Evolutionary conservation across 192 early-diverging fungal genomes (phyloP), one percentile per base, ranked within the genome.

Genomic region (Jimgerdemannia flammicorona): DNA sequence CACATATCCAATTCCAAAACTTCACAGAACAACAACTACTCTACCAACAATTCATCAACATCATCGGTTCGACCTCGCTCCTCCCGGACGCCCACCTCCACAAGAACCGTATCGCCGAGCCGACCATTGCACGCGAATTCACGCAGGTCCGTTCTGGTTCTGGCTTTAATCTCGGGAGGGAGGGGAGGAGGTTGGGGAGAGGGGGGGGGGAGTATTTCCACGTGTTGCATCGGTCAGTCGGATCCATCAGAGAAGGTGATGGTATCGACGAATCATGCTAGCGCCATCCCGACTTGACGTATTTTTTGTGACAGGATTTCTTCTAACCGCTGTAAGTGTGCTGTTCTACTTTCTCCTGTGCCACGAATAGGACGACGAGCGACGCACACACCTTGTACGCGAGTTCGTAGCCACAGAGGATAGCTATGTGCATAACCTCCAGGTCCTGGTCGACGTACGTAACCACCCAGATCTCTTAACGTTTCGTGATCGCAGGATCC

Each of bases 381-480:
- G 49, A 59, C 6, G 49, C 8, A 14, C 49, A 14, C 49, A 59
- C 49, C 49, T 59, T 14, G 49, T 59, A 14, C 6, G 49, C 72
- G 90, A 91, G 75, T 83, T 91, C 76, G 86, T 88, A 44, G 71
- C 76, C 3, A 91, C 88, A 7, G 90, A 91, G 75, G 79, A 85
- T 70, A 88, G 87, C 72, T 91, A 91, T 73, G 86, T 91, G 18
- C 81, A 90, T 43, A 86, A 84, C 67, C 72, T 91, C 67, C 77
- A 83, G n/a, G 84, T 84, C 54, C 71, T 89, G 3, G 83, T 88
- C 18, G 79, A 84, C 72, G 78, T 68, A 68, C 9, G 67, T 68
- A 68, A 29, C 29, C 29, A 29, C 29, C 29, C 29, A 29, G 29
- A 29, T 29, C 29, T 29, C 29, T 29, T 29, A 29, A 29, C 29